Percentiles rank a stretch among this genome's conserved stretches.
These are phyloP conservation scores for Talaromyces adpressus DNA, from an alignment of 495 filamentous ascomycete species.

Conservation along the genomic window DNA sequence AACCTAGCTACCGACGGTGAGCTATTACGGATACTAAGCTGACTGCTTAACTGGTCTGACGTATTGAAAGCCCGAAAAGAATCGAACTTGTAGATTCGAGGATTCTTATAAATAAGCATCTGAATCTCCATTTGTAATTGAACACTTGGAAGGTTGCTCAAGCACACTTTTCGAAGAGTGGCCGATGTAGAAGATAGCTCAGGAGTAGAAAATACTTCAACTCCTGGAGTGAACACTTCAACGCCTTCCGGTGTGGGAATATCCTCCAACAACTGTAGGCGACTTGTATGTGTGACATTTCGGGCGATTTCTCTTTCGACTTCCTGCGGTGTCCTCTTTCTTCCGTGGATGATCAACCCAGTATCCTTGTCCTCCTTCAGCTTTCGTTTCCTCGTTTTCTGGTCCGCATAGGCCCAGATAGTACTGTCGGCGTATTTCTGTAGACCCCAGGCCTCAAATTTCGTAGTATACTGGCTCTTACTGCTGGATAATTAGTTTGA, in stretches of 20 bases:
- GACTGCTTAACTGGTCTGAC: not conserved
- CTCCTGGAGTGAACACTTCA: not conserved
- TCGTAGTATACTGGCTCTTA: constrained; percentile 5
- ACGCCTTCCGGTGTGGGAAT: constrained; percentile 4
- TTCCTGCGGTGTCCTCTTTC: not conserved
- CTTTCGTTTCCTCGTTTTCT: constrained; percentile 1
- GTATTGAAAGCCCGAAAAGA: not conserved
- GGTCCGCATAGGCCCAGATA: not conserved
- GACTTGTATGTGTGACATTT: constrained; percentile 1
- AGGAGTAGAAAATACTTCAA: not conserved
- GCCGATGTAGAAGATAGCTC: not conserved
- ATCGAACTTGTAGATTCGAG: not conserved
- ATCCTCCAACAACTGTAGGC: not conserved
- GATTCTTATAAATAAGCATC: not conserved
- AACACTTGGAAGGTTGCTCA: not conserved
- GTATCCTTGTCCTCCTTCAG: not conserved
- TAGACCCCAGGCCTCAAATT: not conserved
- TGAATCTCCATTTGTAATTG: not conserved
- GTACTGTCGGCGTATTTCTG: not conserved
- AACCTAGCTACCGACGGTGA: not conserved
- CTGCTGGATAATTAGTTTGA: not conserved
- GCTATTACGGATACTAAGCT: not conserved
- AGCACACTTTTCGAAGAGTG: not conserved
- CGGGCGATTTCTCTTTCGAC: constrained; percentile 4
- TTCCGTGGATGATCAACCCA: not conserved